Percentiles rank a stretch among this genome's conserved stretches.
Evolutionary conservation across 495 filamentous ascomycete species (phyloP).

Genomic region (Oidiodendron maius): DNA sequence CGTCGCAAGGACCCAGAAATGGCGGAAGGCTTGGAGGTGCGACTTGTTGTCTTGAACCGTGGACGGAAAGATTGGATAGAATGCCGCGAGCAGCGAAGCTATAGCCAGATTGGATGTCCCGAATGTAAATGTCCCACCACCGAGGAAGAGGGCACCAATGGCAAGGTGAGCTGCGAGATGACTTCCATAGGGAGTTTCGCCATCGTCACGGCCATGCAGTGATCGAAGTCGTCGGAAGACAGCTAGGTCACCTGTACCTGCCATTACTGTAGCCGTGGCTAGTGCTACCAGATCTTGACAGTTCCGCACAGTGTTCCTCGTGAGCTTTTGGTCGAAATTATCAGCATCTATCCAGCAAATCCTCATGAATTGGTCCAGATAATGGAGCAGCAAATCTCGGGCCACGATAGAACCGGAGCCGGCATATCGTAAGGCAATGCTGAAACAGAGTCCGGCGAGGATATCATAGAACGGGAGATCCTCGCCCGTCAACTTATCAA

Average conservation of each 20-base stretch:
- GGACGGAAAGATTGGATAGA: conserved; percentile 89
- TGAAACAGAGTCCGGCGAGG: conserved; percentile 79
- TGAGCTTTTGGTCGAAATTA: conserved; percentile 75
- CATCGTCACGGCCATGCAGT: conserved; percentile 81
- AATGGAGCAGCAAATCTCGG: conserved; percentile 74
- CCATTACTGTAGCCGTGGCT: conserved; percentile 84
- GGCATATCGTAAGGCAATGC: conserved; percentile 77
- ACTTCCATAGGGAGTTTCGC: conserved; percentile 83
- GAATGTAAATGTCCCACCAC: conserved; percentile 85
- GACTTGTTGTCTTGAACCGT: conserved; percentile 87
- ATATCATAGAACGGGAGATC: conserved; percentile 94
- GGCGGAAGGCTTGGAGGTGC: conserved; percentile 93
- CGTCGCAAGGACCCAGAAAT: conserved; percentile 93
- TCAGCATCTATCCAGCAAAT: conserved; percentile 60
- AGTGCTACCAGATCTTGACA: conserved; percentile 84
- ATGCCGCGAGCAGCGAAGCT: conserved; percentile 79
- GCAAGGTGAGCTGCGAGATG: conserved; percentile 91
- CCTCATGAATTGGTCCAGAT: conserved; percentile 81
- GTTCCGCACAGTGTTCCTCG: conserved; percentile 76
- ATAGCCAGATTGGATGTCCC: conserved; percentile 83
- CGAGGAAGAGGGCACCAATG: conserved; percentile 85
- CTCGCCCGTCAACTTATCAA: conserved; percentile 57
- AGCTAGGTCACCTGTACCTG: conserved; percentile 82
- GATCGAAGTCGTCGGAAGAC: conserved; percentile 86
- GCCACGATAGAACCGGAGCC: conserved; percentile 70